Conservation (phyloP, 2,329 filamentous ascomycete genomes). For the Alternaria sp. region DNA sequence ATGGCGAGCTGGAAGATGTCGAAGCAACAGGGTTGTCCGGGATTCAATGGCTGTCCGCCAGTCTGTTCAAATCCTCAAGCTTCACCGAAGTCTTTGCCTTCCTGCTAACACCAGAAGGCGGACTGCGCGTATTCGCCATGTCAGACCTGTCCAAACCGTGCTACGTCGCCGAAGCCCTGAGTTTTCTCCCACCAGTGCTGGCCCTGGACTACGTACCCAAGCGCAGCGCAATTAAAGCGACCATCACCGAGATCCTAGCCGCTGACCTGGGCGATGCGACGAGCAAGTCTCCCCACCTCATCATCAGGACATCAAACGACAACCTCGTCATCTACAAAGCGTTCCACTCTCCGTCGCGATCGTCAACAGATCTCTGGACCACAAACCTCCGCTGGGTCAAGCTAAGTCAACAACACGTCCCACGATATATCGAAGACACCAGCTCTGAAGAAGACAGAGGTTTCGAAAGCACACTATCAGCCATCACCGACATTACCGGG, state of each 20-base stretch:
- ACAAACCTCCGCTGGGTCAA: conserved; percentile 79
- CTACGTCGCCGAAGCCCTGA: conserved; percentile 78
- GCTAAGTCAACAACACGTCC: conserved; percentile 72
- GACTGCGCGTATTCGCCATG: conserved; percentile 79
- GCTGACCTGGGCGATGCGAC: conserved; percentile 83
- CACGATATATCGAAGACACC: conserved; percentile 63
- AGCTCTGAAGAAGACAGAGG: conserved; percentile 59
- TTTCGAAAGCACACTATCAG: conserved; percentile 61
- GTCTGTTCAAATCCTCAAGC: conserved; percentile 75
- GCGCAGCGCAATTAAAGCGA: conserved; percentile 76
- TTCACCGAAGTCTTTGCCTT: conserved; percentile 73
- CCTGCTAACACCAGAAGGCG: conserved; percentile 77
- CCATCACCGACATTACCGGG: conserved; percentile 73
- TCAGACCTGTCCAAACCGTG: conserved; percentile 75
- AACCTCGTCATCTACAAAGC: conserved; percentile 91
- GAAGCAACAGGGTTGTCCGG: conserved; percentile 67
- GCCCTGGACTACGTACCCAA: conserved; percentile 75
- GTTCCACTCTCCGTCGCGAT: conserved; percentile 62
- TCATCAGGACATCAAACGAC: conserved; percentile 80
- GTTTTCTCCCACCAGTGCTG: conserved; percentile 79
- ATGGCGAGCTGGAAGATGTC: conserved; percentile 85
- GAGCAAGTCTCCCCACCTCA: conserved; percentile 77
- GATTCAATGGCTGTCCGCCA: conserved; percentile 83
- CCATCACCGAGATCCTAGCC: conserved; percentile 80
- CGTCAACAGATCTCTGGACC: conserved; percentile 58